Percentiles rank a stretch among this genome's conserved stretches.
Conservation (phyloP, 108 stramenopile genomes). For the Schizochytrium sp. region DNA sequence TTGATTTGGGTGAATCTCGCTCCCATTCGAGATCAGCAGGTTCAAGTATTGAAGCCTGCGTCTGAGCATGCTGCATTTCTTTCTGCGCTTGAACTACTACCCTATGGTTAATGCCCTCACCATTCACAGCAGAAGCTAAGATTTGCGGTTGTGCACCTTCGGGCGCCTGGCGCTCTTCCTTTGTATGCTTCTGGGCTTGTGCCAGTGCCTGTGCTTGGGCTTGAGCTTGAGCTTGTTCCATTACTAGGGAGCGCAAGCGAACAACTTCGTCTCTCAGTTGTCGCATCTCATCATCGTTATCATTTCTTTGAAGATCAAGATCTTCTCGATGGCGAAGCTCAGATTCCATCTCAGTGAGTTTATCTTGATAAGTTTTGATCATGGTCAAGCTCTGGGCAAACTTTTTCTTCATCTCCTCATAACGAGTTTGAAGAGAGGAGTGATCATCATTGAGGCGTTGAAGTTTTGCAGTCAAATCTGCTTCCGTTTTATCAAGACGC, state of each 20-base stretch:
- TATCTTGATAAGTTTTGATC: constrained; percentile 55
- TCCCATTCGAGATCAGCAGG: constrained; percentile 17
- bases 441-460: neutral
- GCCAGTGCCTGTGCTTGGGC: neutral
- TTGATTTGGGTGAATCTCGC: neutral
- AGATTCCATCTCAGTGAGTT: constrained; percentile 38
- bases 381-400: constrained; percentile 48
- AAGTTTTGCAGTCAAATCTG: neutral
- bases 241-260: constrained; percentile 13
- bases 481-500: neutral
- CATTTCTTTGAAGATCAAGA: neutral
- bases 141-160: neutral
- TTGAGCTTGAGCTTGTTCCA: constrained; percentile 16
- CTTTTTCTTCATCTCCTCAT: constrained; percentile 12
- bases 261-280: constrained; percentile 49
- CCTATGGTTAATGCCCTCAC: neutral
- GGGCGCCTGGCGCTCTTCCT: neutral
- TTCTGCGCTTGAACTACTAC: neutral
- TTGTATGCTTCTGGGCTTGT: neutral
- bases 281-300: constrained; percentile 45
- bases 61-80: neutral
- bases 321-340: constrained; percentile 40
- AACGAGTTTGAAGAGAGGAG: neutral
- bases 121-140: neutral
- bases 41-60: neutral